A percentile compares a stretch with the other conserved stretches of the same genome.
Evolutionary conservation across 73 alveolate genomes (phyloP).

Genomic region (Symbiodinium pilosum): DNA sequence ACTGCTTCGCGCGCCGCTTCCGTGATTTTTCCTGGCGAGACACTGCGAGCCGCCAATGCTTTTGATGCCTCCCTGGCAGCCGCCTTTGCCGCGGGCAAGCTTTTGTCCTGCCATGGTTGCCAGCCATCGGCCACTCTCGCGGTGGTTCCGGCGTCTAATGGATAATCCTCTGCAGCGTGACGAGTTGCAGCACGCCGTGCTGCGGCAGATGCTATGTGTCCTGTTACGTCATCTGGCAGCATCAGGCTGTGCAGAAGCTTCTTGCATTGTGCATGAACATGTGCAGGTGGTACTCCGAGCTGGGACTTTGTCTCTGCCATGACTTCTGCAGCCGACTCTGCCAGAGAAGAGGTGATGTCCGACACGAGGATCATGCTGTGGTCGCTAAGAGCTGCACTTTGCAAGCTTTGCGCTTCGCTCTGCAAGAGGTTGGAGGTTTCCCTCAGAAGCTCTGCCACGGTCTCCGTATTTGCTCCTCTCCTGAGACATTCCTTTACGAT

Average conservation of each 20-base stretch:
- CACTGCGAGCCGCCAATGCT: neutral
- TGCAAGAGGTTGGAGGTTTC: too few species aligned
- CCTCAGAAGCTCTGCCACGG: neutral
- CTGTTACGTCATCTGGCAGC: neutral
- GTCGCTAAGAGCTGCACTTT: too few species aligned
- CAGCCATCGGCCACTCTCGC: conserved; percentile 4
- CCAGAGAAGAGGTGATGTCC: too few species aligned
- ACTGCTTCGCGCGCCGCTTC: too few species aligned
- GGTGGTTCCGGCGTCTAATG: too few species aligned
- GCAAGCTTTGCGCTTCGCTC: too few species aligned
- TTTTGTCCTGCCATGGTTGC: neutral
- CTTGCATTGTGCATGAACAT: neutral
- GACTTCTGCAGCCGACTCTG: neutral
- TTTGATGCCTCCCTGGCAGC: neutral
- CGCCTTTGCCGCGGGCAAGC: neutral
- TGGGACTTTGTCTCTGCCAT: neutral
- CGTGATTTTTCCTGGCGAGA: too few species aligned
- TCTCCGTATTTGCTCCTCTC: neutral
- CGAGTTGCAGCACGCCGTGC: neutral
- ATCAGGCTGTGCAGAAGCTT: too few species aligned
- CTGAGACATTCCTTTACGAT: neutral
- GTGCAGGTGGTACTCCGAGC: neutral
- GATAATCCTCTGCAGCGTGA: neutral
- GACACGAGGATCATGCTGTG: too few species aligned
- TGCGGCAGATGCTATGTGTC: neutral